A percentile compares a stretch with the other conserved stretches of the same genome.
Evolutionary conservation across 495 filamentous ascomycete species (phyloP).

Genomic region (Mycothermus thermophilus): DNA sequence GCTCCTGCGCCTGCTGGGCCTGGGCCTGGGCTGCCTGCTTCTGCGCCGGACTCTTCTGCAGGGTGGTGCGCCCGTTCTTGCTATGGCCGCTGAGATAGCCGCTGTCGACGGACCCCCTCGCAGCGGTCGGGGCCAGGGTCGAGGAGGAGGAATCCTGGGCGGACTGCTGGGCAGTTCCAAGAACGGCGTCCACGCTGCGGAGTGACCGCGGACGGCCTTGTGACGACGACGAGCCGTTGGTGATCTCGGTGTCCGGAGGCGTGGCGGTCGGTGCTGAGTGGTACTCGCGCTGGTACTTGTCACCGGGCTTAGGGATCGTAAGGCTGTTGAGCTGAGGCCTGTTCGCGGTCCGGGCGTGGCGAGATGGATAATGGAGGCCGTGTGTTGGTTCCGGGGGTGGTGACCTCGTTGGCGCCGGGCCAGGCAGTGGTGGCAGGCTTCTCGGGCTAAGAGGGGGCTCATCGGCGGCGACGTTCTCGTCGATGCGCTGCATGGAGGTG

Average conservation of each 20-base stretch:
- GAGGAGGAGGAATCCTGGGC: background rate
- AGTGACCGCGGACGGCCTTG: background rate
- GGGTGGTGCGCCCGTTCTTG: no score
- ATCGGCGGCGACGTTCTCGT: slow-evolving; percentile 5
- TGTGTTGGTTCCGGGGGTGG: background rate
- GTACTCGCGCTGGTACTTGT: background rate
- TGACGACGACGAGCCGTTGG: no score
- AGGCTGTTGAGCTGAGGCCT: slow-evolving; percentile 1
- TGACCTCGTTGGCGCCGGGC: background rate
- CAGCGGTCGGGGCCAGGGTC: background rate
- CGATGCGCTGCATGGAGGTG: slow-evolving; percentile 10
- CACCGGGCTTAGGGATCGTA: slow-evolving; percentile 1
- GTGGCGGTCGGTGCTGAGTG: slow-evolving; percentile 2
- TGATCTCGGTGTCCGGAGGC: slow-evolving; percentile 1
- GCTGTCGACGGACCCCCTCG: slow-evolving; percentile 11
- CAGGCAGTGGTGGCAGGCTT: no score
- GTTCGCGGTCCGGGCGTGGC: background rate
- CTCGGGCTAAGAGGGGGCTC: background rate
- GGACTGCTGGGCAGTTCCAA: no score
- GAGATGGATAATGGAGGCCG: background rate
- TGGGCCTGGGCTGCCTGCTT: background rate
- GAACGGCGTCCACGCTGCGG: no score
- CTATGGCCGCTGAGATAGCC: slow-evolving; percentile 10
- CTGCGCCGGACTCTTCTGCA: slow-evolving; percentile 1
- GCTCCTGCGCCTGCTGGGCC: background rate